Base-by-base conservation (phyloP, 2,329 filamentous ascomycete genomes). In the Dothideomycetidae sp. region DNA sequence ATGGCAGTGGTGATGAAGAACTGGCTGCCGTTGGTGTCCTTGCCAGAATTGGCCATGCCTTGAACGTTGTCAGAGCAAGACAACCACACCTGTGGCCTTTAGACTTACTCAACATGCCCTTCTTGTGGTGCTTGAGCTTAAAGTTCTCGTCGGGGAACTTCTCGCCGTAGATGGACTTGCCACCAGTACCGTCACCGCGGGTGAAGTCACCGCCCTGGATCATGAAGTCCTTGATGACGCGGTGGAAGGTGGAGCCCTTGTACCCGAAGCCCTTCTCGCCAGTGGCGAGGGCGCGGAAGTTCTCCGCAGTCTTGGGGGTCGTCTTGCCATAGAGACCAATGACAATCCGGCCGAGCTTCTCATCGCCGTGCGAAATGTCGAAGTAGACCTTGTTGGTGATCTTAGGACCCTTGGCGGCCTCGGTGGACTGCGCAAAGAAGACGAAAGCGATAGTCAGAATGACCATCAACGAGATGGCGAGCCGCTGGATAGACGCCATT, bases 331-430 rank as follows among this genome's bases (percentile, higher is more conserved):
- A 92, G 35, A 92, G 75, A 50, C 83, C 83, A 23, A 90, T 73
- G 48, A 83, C 77, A 49, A 92, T 70, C 44, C 79, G 75, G 44
- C 83, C 83, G 29, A 88, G 55, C 33, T 70, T 58, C 61, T 84
- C 68, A 46, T 82, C 82, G 53, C 78, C 83, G 53, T 84, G 76
- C 52, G 70, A 63, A 48, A 92, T 77, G 61, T 90, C 82, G 60
- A 92, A 88, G 70, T 75, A 90, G 62, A 90, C 73, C 75, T 93
- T 93, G 70, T 82, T 70, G 53, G 86, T 94, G 67, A 94, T 88
- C 75, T 90, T 92, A 46, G 84, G 55, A 32, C 90, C 88, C 67
- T 88, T 84, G 48, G 68, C 68, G 38, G 81, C 81, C 50, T 81
- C 75, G 42, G 73, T 75, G 21, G 74, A 71, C 61, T 84, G 78